Conservation (phyloP, 441 rosid species). For the Brassica hybrid region DNA sequence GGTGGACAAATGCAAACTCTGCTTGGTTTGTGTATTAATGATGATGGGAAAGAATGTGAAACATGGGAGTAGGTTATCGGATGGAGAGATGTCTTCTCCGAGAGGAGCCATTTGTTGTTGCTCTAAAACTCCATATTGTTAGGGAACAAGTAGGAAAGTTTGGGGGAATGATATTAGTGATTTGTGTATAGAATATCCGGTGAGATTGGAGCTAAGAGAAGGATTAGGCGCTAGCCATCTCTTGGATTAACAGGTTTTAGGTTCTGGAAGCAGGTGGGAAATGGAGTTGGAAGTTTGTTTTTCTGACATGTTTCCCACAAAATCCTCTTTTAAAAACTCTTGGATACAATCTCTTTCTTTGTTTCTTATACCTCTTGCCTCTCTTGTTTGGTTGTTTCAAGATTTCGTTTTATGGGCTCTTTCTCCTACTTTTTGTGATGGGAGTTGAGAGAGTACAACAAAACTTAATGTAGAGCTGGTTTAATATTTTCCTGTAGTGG, state of each 20-base stretch:
- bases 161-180: conserved; percentile 23
- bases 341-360: not conserved
- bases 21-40: conserved; percentile 53
- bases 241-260: conserved; percentile 30
- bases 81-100: conserved; percentile 46
- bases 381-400: no score
- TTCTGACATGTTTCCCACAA: conserved; percentile 18
- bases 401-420: not conserved
- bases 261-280: conserved; percentile 16
- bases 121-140: conserved; percentile 44
- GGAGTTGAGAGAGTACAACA: not conserved
- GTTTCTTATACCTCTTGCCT: no score
- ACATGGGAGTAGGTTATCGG: conserved; percentile 50
- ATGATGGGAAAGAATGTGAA: conserved; percentile 45
- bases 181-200: conserved; percentile 31
- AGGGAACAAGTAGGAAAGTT: conserved; percentile 20
- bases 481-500: not conserved
- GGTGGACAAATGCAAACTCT: conserved; percentile 41
- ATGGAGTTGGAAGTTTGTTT: not conserved
- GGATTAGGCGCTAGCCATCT: conserved; percentile 16
- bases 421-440: conserved; percentile 10
- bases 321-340: conserved; percentile 10
- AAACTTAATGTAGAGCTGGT: not conserved
- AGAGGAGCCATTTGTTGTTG: conserved; percentile 57
- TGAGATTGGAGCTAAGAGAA: conserved; percentile 24